A percentile compares a stretch with the other conserved stretches of the same genome.
phyloP scores from a whole-genome alignment of 2,329 filamentous ascomycete species.

The Penicillium occitanis region DNA sequence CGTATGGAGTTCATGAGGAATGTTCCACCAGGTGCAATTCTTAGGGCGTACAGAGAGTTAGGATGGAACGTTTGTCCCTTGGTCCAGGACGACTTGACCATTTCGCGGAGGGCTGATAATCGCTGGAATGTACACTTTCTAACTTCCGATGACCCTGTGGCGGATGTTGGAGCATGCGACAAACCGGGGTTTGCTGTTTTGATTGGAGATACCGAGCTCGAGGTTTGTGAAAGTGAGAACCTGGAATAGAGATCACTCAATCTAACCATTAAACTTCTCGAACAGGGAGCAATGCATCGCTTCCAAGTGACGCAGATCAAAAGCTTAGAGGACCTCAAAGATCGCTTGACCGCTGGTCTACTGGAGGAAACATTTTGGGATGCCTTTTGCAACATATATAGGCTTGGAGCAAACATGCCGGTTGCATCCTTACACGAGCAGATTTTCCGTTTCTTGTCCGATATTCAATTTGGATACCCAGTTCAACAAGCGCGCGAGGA shows the following conservation, averaged over 20 bases:
- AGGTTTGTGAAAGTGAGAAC: neutral
- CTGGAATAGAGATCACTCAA: neutral
- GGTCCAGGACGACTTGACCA: constrained; percentile 7
- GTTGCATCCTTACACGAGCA: neutral
- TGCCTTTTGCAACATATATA: neutral
- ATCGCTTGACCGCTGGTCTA: neutral
- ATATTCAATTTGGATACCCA: constrained; percentile 9
- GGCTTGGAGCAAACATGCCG: neutral
- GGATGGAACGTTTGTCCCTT: neutral
- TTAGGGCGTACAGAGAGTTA: neutral
- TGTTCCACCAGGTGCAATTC: neutral
- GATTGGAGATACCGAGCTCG: neutral
- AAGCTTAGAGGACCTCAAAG: neutral
- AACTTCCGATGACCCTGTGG: neutral
- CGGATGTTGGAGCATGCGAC: neutral
- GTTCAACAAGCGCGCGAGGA: neutral
- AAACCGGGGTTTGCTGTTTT: neutral
- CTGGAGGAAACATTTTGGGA: neutral
- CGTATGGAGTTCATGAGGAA: neutral
- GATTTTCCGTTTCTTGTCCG: constrained; percentile 3
- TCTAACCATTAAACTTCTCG: neutral
- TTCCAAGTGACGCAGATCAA: neutral
- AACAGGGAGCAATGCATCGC: constrained; percentile 6
- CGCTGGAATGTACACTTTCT: constrained; percentile 3
- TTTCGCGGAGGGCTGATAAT: neutral